Evolutionary conservation across 2,329 filamentous ascomycete genomes (phyloP), one percentile per base, ranked within the genome.

Genomic region (Arthrinium puccinioides): DNA sequence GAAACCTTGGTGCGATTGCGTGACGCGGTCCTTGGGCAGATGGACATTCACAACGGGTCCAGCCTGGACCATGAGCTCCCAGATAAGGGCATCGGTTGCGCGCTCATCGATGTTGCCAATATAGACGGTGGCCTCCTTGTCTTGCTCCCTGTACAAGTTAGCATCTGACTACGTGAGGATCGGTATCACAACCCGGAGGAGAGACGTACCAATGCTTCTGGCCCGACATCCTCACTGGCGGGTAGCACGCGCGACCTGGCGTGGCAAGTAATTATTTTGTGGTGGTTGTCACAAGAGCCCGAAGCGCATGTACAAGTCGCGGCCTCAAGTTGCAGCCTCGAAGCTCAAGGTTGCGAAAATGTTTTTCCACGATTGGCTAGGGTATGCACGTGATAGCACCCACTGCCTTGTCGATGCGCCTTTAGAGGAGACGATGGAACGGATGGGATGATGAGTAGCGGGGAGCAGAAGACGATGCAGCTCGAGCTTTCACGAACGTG

Each of bases 81-180:
- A 96, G 49, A 98, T 80, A 50, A 95, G 76, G 51, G 84, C 82
- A 57, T 95, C 87, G 32, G 83, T 84, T 48, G 92, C 86, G 61
- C 92, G 87, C 70, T 98, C 92, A 68, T 98, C 92, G 55, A 98
- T 87, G 62, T 97, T 97, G 58, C 92, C 92, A 51, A 97, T 87
- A 63, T 98, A 98, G 60, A 97, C 86, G 28, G 92, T 97, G 51
- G 88, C 88, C 66, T 97, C 90, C 64, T 96, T 96, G 65, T 97
- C 90, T 70, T 97, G 90, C 61, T 96, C 87, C 86, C 84, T 89
- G 33, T 42, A 44, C 32, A 51, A 44, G 56, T 52, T 53, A 44
- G 57, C 45, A 19, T 19, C 44, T 18, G n/a, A 33, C 21, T 6
- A 20, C 15, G 20, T 15, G n/a, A 16, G 13, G 6, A 21, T 3